A percentile compares a stretch with the other conserved stretches of the same genome.
Evolutionary conservation across 352 stramenopile species (phyloP).

Genomic region (Pythium guiyangense): DNA sequence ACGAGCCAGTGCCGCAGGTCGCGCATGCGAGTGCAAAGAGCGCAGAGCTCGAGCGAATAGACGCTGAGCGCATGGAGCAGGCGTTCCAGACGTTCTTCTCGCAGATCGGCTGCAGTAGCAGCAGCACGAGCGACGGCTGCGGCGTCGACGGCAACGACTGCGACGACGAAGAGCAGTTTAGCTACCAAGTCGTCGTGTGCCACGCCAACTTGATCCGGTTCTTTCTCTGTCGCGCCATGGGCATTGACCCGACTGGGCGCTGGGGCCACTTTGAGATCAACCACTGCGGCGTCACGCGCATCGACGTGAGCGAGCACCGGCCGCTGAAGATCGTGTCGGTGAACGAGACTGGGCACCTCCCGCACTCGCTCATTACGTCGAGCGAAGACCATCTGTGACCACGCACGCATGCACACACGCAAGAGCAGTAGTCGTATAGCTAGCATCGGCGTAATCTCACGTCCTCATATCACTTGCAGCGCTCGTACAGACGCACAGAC

Average conservation of each 20-base stretch:
- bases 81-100: conserved; percentile 54
- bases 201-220: conserved; percentile 84
- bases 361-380: conserved; percentile 73
- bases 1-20: conserved; percentile 13
- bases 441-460: too few species aligned
- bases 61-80: conserved; percentile 57
- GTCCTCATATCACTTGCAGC: too few species aligned
- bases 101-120: conserved; percentile 6
- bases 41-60: conserved; percentile 29
- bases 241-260: conserved; percentile 42
- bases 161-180: conserved; percentile 38
- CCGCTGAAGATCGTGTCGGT: conserved; percentile 71
- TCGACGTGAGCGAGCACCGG: conserved; percentile 63
- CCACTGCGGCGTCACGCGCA: conserved; percentile 74
- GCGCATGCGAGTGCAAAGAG: not conserved
- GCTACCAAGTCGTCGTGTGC: conserved; percentile 71
- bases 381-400: conserved; percentile 80
- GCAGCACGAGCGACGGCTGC: not conserved
- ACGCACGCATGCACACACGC: too few species aligned
- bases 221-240: conserved; percentile 72
- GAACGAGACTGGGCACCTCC: conserved; percentile 79
- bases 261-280: conserved; percentile 87
- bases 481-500: not conserved
- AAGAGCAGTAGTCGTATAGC: not conserved
- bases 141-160: conserved; percentile 19